Evolutionary conservation across 192 early-diverging fungal genomes (phyloP).

Genomic region (Piromyces sp.): DNA sequence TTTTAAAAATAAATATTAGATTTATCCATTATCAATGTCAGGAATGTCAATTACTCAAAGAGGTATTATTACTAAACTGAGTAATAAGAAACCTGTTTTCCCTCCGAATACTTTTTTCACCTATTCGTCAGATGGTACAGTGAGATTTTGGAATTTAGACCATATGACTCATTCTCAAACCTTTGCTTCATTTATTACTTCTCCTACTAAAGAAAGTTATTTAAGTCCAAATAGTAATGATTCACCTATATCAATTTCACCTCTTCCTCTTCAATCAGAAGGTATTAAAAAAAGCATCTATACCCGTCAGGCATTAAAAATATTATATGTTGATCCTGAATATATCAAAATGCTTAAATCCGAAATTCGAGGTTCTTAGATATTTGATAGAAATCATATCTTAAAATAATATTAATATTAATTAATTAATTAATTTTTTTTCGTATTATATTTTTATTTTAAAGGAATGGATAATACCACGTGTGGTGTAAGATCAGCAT

Average conservation of each 20-base stretch:
- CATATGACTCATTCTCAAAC: background rate
- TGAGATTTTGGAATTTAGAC: slow-evolving; percentile 64
- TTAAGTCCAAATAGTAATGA: background rate
- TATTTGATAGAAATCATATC: no score
- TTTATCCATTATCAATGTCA: background rate
- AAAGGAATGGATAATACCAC: background rate
- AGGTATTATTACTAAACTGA: background rate
- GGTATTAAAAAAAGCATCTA: slow-evolving; percentile 34
- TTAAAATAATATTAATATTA: no score
- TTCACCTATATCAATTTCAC: background rate
- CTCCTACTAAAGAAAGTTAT: background rate
- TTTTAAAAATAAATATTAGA: background rate
- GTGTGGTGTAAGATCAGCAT: slow-evolving; percentile 44
- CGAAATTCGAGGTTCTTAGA: slow-evolving; percentile 4
- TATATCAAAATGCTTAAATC: slow-evolving; percentile 13
- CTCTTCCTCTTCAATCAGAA: background rate
- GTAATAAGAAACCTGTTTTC: slow-evolving; percentile 7
- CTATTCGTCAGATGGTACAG: slow-evolving; percentile 57
- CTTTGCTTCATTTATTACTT: background rate
- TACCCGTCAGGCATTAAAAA: slow-evolving; percentile 35
- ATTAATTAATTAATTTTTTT: no score
- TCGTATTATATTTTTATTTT: no score
- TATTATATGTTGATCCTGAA: slow-evolving; percentile 32
- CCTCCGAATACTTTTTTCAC: slow-evolving; percentile 50
- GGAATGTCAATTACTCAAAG: background rate